Conservation (phyloP, 306 rosid genomes). For the Gillenia trifoliata region DNA sequence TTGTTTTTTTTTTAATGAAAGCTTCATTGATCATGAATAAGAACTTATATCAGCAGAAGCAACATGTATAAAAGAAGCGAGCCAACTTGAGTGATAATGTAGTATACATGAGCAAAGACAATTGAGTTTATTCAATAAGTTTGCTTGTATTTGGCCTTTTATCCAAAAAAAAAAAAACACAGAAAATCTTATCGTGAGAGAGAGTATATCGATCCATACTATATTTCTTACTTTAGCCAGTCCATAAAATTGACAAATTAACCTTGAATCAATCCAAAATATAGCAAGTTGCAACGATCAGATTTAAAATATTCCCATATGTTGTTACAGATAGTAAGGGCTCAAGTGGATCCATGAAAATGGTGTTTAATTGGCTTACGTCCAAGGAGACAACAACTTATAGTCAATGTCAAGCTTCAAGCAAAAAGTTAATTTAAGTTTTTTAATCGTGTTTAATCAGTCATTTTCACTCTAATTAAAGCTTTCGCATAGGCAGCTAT, state of each 20-base stretch:
- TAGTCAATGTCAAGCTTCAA: slow-evolving; percentile 4
- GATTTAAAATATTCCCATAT: background rate
- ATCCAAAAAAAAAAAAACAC: too few species aligned
- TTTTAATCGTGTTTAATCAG: background rate
- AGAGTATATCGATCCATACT: too few species aligned
- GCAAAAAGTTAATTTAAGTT: background rate
- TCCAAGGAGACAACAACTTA: slow-evolving; percentile 13
- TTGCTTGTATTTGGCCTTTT: background rate
- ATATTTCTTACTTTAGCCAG: background rate
- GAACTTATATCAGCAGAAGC: background rate
- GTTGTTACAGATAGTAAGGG: background rate
- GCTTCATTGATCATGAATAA: too few species aligned
- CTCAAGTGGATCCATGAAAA: background rate
- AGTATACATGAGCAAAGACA: background rate
- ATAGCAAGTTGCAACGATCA: background rate
- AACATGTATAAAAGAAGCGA: background rate
- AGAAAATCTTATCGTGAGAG: background rate
- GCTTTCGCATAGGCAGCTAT: slow-evolving; percentile 14
- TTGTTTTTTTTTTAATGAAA: too few species aligned
- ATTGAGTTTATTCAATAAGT: background rate
- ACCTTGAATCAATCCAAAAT: background rate
- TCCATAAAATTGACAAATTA: background rate
- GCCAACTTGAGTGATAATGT: too few species aligned
- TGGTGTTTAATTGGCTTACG: background rate
- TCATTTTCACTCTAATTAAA: background rate